Base-by-base conservation (phyloP, 495 filamentous ascomycete genomes). In the Sordaria brevicollis region DNA sequence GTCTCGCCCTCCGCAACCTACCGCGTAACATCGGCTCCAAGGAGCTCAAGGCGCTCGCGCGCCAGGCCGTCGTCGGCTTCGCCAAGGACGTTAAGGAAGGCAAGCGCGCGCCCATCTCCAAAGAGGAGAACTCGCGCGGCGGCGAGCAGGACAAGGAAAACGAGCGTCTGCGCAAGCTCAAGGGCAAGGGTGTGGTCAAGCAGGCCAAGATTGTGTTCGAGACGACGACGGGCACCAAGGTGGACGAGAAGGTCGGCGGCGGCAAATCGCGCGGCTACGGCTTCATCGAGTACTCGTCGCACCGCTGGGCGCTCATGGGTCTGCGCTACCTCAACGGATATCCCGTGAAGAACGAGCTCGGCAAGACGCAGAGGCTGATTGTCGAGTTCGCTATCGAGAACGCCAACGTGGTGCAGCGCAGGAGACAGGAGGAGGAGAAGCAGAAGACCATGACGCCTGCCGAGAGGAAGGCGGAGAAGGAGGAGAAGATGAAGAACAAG, bases 381-480 rank as follows among this genome's bases (percentile, higher is more conserved):
- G 94, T 94, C 38, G 95, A 99, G 77, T 99, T 99, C 81, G 94
- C 95, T 13, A 97, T 99, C 77, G 95, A 99, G 79, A 99, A 99
- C 74, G 93, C 92, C 6, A 92, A 97, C 74, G 95, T 99, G 5
- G 91, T 99, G 38, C 83, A 86, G 69, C 84, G 95, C 69, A 82
- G 95, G 31, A 88, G 85, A 71, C 91, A 94, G 71, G 83, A 84
- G 29, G 90, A 96, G 76, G 83, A 82, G 66, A 93, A 88, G 77
- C 91, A 94, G 75, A 11, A 69, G 0, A 86, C 90, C 76, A 90
- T 91, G 80, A 84, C 88, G 6, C 80, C 85, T 25, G 82, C 85
- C 71, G 85, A 87, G 69, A 86, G 90, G 11, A 57, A 57, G 68
- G 78, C 81, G 62, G 84, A 86, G 74, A 80, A 85, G 36, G 81